These are phyloP conservation scores for Purpureocillium takamizusanense DNA, from an alignment of 2,329 filamentous ascomycete species.

Conservation along the genomic window DNA sequence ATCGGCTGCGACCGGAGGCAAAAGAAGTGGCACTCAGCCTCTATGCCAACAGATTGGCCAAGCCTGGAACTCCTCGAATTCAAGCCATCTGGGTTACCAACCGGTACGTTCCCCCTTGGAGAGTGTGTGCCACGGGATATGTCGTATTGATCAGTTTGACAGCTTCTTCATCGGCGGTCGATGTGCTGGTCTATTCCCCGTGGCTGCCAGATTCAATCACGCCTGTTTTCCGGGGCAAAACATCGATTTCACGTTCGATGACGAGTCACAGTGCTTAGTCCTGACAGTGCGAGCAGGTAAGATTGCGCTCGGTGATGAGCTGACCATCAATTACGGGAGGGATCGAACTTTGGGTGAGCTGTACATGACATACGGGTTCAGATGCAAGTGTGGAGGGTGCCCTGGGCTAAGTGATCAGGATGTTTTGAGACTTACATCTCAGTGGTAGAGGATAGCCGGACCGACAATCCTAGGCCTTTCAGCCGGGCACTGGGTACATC, in stretches of 20 bases:
- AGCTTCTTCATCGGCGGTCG: conserved; percentile 17
- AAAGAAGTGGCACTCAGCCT: conserved; percentile 27
- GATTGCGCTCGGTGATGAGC: conserved; percentile 34
- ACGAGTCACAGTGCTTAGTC: conserved; percentile 22
- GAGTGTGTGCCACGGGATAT: not conserved
- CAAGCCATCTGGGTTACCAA: conserved; percentile 36
- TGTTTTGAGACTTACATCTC: not conserved
- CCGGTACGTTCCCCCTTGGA: conserved; percentile 19
- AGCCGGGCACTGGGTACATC: too few species aligned
- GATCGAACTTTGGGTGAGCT: conserved; percentile 24
- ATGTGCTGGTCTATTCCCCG: conserved; percentile 34
- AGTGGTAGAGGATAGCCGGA: conserved; percentile 4
- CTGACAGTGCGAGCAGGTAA: conserved; percentile 26
- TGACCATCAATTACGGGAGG: conserved; percentile 41
- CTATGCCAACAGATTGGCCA: conserved; percentile 20
- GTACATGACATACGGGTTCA: conserved; percentile 39
- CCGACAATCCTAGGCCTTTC: too few species aligned
- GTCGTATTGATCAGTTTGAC: conserved; percentile 1
- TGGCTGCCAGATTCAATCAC: conserved; percentile 51
- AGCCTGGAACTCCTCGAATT: conserved; percentile 17
- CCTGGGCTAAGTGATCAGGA: conserved; percentile 11
- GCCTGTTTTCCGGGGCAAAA: conserved; percentile 36
- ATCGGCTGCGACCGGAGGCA: conserved; percentile 19
- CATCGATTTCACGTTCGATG: conserved; percentile 34
- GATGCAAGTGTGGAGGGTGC: conserved; percentile 42